These are phyloP conservation scores for Vitis labrusca DNA, from an alignment of 164 flowering plant species.

Conservation along the genomic window DNA sequence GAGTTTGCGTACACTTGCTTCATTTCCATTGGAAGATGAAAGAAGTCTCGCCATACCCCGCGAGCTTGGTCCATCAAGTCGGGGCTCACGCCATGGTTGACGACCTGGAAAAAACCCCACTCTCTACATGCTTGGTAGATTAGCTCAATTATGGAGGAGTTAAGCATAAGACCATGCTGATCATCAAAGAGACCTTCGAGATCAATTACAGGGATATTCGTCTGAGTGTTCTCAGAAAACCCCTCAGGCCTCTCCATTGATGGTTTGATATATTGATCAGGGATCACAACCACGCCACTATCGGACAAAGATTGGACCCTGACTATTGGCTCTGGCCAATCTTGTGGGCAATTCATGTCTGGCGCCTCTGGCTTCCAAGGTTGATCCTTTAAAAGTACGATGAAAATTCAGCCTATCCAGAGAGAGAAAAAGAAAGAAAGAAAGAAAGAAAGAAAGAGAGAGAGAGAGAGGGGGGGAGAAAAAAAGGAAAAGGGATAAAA, in stretches of 20 bases:
- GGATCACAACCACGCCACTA: constrained; percentile 40
- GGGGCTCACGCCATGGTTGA: constrained; percentile 72
- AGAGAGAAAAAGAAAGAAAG: not conserved
- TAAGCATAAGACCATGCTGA: not conserved
- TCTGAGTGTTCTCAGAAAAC: not conserved
- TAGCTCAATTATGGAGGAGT: constrained; percentile 2
- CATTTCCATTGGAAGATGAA: constrained; percentile 62
- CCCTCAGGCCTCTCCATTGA: constrained; percentile 49
- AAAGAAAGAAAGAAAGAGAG: constrained; percentile 7
- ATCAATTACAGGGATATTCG: constrained; percentile 71
- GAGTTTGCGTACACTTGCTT: constrained; percentile 70
- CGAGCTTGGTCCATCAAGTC: constrained; percentile 48
- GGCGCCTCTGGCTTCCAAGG: not conserved
- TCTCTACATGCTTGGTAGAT: constrained; percentile 60
- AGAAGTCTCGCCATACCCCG: constrained; percentile 65
- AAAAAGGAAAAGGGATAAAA: no score
- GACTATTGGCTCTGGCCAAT: constrained; percentile 93
- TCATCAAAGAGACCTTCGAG: constrained; percentile 25
- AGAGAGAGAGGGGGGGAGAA: not conserved
- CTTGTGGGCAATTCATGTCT: constrained; percentile 33
- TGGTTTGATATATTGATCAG: constrained; percentile 73
- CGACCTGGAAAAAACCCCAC: constrained; percentile 88
- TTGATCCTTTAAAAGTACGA: not conserved
- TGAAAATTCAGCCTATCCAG: not conserved
- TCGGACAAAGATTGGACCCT: constrained; percentile 86